Evolutionary conservation across 2,329 filamentous ascomycete genomes (phyloP).

Genomic region (Colletotrichum nymphaeae): DNA sequence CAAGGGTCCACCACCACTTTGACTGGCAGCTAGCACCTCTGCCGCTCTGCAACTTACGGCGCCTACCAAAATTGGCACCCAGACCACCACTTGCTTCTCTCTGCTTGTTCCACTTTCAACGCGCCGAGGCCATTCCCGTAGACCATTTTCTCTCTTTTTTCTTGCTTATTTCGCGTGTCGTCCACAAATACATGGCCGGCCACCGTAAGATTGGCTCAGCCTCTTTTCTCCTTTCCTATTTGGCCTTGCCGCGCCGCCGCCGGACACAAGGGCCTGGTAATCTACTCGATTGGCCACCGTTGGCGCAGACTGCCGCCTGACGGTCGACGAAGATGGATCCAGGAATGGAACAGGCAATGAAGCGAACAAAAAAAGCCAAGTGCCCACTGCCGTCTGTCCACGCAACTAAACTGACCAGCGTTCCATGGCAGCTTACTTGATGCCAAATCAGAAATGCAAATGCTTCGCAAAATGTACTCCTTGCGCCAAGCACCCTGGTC

Average conservation of each 20-base stretch:
- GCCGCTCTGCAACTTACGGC: conserved; percentile 30
- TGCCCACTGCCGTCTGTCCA: background rate
- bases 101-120: conserved; percentile 11
- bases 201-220: conserved; percentile 10
- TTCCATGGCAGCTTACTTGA: background rate
- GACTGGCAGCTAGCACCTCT: conserved; percentile 25
- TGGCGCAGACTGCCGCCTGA: conserved; percentile 29
- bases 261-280: conserved; percentile 9
- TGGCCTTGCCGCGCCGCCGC: conserved; percentile 25
- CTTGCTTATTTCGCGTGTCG: background rate
- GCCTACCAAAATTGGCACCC: conserved; percentile 33
- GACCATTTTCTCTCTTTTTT: background rate
- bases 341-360: conserved; percentile 2
- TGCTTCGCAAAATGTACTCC: conserved; percentile 10
- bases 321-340: background rate
- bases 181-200: background rate
- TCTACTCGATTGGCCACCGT: conserved; percentile 27
- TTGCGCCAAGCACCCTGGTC: conserved; percentile 17
- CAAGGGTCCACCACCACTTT: conserved; percentile 28
- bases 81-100: background rate
- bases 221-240: background rate
- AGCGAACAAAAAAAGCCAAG: conserved; percentile 10
- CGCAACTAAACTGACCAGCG: background rate
- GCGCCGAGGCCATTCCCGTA: conserved; percentile 23
- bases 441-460: conserved; percentile 24